These are phyloP conservation scores for Durio zibethinus DNA, from an alignment of 345 rosid genomes.

Conservation along the genomic window DNA sequence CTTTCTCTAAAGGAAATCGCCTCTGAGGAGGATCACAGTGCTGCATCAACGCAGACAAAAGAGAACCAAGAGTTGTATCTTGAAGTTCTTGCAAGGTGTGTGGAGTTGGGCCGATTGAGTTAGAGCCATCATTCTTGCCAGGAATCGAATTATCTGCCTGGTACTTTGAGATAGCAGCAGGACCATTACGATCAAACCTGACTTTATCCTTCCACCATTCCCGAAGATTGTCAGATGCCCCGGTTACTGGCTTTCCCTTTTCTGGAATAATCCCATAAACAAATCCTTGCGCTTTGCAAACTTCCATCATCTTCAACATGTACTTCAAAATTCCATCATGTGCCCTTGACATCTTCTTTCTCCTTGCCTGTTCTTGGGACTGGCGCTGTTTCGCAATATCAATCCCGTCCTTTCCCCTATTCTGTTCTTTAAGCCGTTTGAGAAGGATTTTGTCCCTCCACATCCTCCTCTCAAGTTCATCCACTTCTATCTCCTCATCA, in stretches of 20 bases:
- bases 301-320: slow-evolving; percentile 89
- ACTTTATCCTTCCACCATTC: slow-evolving; percentile 99
- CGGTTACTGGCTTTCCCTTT: slow-evolving; percentile 88
- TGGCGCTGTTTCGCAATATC: slow-evolving; percentile 63
- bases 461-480: slow-evolving; percentile 82
- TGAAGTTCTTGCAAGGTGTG: slow-evolving; percentile 88
- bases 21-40: slow-evolving; percentile 94
- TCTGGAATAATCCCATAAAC: slow-evolving; percentile 87
- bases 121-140: slow-evolving; percentile 47
- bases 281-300: slow-evolving; percentile 84
- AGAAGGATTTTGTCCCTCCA: slow-evolving; percentile 74
- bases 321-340: slow-evolving; percentile 84
- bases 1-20: slow-evolving; percentile 76
- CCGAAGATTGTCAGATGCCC: slow-evolving; percentile 84
- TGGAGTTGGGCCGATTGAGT: slow-evolving; percentile 57
- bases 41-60: slow-evolving; percentile 81
- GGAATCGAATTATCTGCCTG: slow-evolving; percentile 55
- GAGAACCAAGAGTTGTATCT: slow-evolving; percentile 93
- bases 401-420: slow-evolving; percentile 42
- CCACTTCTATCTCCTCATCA: slow-evolving; percentile 70
- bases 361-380: slow-evolving; percentile 72
- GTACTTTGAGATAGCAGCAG: slow-evolving; percentile 79
- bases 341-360: slow-evolving; percentile 76
- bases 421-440: slow-evolving; percentile 69
- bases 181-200: slow-evolving; percentile 93